These are phyloP conservation scores for Dalbergia cultrata DNA, from an alignment of 306 rosid genomes.

Conservation along the genomic window DNA sequence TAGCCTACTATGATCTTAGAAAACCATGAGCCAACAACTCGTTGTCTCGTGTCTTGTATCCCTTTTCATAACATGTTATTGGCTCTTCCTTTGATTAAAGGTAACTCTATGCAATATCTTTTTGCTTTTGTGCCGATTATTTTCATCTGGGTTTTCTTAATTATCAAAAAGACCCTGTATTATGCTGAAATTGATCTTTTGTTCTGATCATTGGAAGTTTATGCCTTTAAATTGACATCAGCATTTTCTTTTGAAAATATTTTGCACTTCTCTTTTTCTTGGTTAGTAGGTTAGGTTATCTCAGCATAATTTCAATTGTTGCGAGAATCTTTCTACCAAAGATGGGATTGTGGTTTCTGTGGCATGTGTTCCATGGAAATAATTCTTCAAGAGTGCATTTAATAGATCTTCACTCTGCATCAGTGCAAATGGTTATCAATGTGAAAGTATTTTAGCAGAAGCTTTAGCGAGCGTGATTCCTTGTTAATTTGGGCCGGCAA, in stretches of 20 bases:
- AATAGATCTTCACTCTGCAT: background rate
- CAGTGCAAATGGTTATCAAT: background rate
- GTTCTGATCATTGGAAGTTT: background rate
- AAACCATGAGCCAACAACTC: conserved; percentile 72
- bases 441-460: background rate
- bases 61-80: background rate
- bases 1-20: conserved; percentile 27
- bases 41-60: conserved; percentile 65
- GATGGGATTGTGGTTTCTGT: background rate
- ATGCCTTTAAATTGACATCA: no score
- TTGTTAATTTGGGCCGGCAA: background rate
- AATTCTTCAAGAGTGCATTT: background rate
- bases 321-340: background rate
- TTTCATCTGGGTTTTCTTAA: background rate
- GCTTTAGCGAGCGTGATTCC: background rate
- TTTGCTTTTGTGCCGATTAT: background rate
- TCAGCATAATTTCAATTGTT: background rate
- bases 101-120: background rate
- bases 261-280: no score
- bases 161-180: background rate
- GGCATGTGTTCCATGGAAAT: conserved; percentile 2
- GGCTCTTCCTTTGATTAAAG: background rate
- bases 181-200: background rate
- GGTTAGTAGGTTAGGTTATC: background rate
- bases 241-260: no score